Percentiles rank a stretch among this genome's conserved stretches.
These are phyloP conservation scores for Chenopodium quinoa DNA, from an alignment of 148 eudicot genomes.

Conservation along the genomic window DNA sequence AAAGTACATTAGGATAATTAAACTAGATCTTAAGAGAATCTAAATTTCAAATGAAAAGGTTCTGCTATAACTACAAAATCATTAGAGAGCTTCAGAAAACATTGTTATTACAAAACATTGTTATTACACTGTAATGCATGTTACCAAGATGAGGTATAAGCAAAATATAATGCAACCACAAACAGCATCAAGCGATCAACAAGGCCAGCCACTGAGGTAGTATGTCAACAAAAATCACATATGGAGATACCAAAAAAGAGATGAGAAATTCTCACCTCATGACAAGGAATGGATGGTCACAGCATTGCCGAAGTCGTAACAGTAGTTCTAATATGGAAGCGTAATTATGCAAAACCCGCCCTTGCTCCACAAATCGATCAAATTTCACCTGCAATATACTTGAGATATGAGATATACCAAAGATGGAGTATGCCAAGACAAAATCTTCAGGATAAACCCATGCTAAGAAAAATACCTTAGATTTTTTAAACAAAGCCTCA, in stretches of 20 bases:
- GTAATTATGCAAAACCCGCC: slow-evolving; percentile 89
- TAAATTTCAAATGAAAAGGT: background rate
- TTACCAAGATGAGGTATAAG: background rate
- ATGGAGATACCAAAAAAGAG: slow-evolving; percentile 1
- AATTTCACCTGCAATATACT: slow-evolving; percentile 73
- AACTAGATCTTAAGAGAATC: background rate
- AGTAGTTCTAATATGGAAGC: slow-evolving; percentile 95
- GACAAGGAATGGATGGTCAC: slow-evolving; percentile 98
- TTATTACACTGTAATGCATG: background rate
- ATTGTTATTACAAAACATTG: too few species aligned
- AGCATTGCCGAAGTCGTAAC: slow-evolving; percentile 94
- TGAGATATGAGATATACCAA: slow-evolving; percentile 19
- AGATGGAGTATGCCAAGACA: background rate
- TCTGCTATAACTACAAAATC: background rate
- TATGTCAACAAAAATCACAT: background rate
- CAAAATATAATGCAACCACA: background rate
- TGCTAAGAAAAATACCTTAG: slow-evolving; percentile 54
- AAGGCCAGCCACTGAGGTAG: background rate
- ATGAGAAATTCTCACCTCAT: slow-evolving; percentile 61
- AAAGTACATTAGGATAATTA: background rate
- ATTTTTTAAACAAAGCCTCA: slow-evolving; percentile 84
- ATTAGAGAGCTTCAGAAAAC: background rate
- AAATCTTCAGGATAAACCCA: background rate
- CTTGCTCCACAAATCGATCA: slow-evolving; percentile 96
- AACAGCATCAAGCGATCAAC: slow-evolving; percentile 4